Base-by-base conservation (phyloP, 805 yeast species). In the Starmerella khaoyaiensis region DNA sequence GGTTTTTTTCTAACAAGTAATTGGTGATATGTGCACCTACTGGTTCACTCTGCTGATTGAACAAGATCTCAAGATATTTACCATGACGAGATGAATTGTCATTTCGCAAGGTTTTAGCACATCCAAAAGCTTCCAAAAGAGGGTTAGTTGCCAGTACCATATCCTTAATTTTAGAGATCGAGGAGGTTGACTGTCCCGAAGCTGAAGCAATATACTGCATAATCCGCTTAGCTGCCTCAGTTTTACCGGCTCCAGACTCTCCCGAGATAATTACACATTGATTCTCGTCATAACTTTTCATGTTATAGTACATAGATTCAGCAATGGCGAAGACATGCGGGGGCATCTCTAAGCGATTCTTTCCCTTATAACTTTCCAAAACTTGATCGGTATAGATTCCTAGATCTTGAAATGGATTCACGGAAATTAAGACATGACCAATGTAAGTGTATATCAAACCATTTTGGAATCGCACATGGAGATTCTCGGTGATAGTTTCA, bases 301-400 rank as follows among this genome's bases (percentile, higher is more conserved):
- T 70, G 58, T 87, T 81, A 62, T 90, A 87, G 60, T 79, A 90
- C 94, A 90, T 84, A 24, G 93, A 64, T 61, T 90, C 99, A 9
- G 99, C 98, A 52, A 90, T 84, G 36, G 97, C 94, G 60, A 78
- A 90, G 21, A 90, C 98, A 61, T 90, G 99, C 3, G 99, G 99
- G 14, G 97, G 93, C 21, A 80, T 94, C 61, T 90, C 99, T 41
- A 90, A 65, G 52, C 99, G 69, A 59, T 90, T 90, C 58, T 86
- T 84, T 44, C 94, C 94, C 58, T 76, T 74, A 55, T 90, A 90
- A 15, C 78, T 65, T 40, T 72, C 71, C 46, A 87, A 64, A 2
- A 76, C 75, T 17, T 74, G 76, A 34, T 74, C 79, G 6, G 96
- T 83, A 61, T 90, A 90, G 36, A 90, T 90, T 2, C 99, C 99